Conservation (phyloP, 2,329 filamentous ascomycete genomes). For the Fragosphaeria purpurea region DNA sequence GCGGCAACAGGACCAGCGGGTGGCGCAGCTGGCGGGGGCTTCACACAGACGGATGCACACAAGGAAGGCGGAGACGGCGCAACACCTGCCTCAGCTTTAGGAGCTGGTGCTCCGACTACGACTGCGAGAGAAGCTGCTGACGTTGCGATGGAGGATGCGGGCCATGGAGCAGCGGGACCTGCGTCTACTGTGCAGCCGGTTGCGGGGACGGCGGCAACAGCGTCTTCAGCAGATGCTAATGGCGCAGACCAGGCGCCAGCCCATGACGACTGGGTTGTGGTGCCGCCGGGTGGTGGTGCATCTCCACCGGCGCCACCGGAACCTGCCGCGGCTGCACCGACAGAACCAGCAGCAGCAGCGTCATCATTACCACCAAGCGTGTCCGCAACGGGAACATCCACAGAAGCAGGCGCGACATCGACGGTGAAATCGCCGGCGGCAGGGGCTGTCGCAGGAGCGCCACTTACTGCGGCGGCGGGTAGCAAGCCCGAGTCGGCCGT, state of each 20-base stretch:
- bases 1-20: slow-evolving; percentile 11
- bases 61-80: no score
- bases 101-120: no score
- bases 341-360: neutral
- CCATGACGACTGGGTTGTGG: slow-evolving; percentile 64
- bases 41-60: no score
- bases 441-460: no score
- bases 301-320: slow-evolving; percentile 17
- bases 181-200: neutral
- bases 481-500: slow-evolving; percentile 32
- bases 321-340: neutral
- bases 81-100: no score
- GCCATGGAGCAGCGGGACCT: slow-evolving; percentile 2
- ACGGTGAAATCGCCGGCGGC: neutral
- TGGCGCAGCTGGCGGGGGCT: slow-evolving; percentile 22
- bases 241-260: slow-evolving; percentile 37
- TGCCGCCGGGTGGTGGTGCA: slow-evolving; percentile 52
- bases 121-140: slow-evolving; percentile 20
- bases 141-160: slow-evolving; percentile 44
- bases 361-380: neutral
- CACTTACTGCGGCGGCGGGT: neutral
- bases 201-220: slow-evolving; percentile 8
- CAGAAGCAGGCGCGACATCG: neutral
- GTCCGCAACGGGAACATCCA: neutral
- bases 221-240: slow-evolving; percentile 28